Evolutionary conservation across 345 rosid genomes (phyloP), one percentile per base, ranked within the genome.

Genomic region (Populus euphratica): DNA sequence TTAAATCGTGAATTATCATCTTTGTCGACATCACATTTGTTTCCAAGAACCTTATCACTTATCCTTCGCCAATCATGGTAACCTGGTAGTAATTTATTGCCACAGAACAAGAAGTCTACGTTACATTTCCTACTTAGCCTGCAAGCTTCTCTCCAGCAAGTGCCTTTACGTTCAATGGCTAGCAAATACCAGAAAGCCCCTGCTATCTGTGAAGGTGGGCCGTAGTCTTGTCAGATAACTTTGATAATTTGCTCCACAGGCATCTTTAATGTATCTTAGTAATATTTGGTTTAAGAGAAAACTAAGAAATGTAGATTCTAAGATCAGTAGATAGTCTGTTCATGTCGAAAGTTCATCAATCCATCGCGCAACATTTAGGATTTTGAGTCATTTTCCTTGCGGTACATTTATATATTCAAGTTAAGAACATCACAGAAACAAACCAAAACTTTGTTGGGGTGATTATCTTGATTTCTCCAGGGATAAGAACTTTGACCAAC

Each of bases 101-200:
- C 94, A 77, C 98, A 94, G 80, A 91, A 94, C 85, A 94, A 74
- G 84, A 83, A 91, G 72, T 73, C 79, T 62, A 70, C 68, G 2
- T 86, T 69, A 67, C 96, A 90, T 20, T 54, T 84, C 18, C 85
- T 85, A 25, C 85, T 82, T 0, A 76, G 77, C 7, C 70, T 7
- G 79, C 97, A 94, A 64, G 91, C 97, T 31, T 54, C 68, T 74
- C 86, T 85, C 96, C 92, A 92, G 79, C 98, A 94, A 6, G 91
- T 76, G 56, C 83, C 91, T 47, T 92, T 87, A 25, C 98, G 89
- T 84, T 94, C 97, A 72, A 94, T 83, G 6, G 96, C 93, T 63
- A 94, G 85, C 23, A 92, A 82, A 84, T 92, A 94, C 96, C 96
- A 94, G 41, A 94, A 87, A 23, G 96, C 94, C 44, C 98, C 98